Base-by-base conservation (phyloP, 495 filamentous ascomycete genomes). In the Penicillium canescens region DNA sequence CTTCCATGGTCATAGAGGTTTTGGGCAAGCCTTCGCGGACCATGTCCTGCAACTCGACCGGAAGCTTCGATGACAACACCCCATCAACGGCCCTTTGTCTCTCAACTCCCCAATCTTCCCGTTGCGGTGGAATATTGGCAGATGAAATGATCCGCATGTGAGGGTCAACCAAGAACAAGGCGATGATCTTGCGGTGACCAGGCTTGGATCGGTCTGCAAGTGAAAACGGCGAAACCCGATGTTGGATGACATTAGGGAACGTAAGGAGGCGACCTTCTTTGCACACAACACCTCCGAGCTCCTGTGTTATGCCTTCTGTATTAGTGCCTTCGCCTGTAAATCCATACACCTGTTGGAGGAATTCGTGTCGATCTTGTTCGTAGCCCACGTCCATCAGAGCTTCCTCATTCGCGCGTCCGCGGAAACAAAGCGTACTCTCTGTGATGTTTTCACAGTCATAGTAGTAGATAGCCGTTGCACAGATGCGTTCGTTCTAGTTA, bases 361-460 rank as follows among this genome's bases (percentile, higher is more conserved):
- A 71, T n/a, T 62, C 46, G 43, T 66, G 53, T 9, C 62, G 61
- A n/a, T 50, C 47, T 56, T 77, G 71, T 6, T 57, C 51, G 53
- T 72, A 72, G 1, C 8, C 1, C 6, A 72, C 16, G 1, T 61
- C 43, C 9, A 28, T 1, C n/a, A 45, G 20, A 0, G 37, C 3
- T 11, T 66, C 48, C 12, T 69, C 47, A 21, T 31, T 24, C 3
- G 65, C 41, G 6, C 58, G 52, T 36, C 79, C 71, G 11, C 79
- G 78, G 60, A 89, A 86, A 0, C 69, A 57, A 0, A 89, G 74
- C 28, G 55, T 59, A 54, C 73, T 82, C 4, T 76, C 62, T 4
- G 78, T 84, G 48, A 88, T 80, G 60, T 91, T 90, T 1, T 83
- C 68, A 43, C 63, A 70, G 55, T 85, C 80, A 61, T 84, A 86